Percentiles rank a stretch among this genome's conserved stretches.
phyloP scores from a whole-genome alignment of 768 basidiomycete species.

The Collybiopsis confluens region DNA sequence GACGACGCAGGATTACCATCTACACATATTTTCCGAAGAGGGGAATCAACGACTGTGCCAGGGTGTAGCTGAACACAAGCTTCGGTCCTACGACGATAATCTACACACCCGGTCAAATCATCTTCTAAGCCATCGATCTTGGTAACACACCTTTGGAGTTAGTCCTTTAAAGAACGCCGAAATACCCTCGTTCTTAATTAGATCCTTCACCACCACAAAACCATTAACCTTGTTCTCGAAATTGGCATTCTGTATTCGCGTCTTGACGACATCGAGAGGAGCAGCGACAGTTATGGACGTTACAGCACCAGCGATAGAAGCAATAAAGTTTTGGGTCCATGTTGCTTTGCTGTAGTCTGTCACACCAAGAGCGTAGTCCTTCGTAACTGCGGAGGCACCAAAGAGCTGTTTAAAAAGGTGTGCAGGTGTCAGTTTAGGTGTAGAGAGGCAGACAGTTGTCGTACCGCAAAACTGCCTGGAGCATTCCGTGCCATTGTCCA shows the following conservation, averaged over 20 bases:
- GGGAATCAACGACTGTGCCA: conserved; percentile 94
- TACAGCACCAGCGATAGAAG: conserved; percentile 90
- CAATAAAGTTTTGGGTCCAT: conserved; percentile 95
- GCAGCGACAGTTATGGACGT: conserved; percentile 95
- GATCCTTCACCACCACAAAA: conserved; percentile 74
- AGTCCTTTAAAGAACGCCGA: conserved; percentile 93
- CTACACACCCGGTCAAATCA: too few relatives aligned
- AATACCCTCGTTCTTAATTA: conserved; percentile 82
- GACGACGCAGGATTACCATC: neutral
- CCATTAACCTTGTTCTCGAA: conserved; percentile 86
- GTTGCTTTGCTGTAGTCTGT: conserved; percentile 92
- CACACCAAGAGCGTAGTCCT: conserved; percentile 88
- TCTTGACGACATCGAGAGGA: conserved; percentile 94
- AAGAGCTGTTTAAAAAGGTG: conserved; percentile 66
- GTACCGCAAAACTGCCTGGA: conserved; percentile 89
- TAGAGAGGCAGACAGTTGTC: conserved; percentile 22
- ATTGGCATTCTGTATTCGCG: conserved; percentile 97
- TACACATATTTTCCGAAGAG: conserved; percentile 83
- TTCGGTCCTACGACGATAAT: conserved; percentile 96
- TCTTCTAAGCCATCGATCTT: conserved; percentile 30
- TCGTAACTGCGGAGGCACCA: conserved; percentile 91
- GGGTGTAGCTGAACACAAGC: conserved; percentile 96
- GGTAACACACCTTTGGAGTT: conserved; percentile 76
- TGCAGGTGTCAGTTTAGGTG: neutral
- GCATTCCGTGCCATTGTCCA: conserved; percentile 99